These are phyloP conservation scores for Rosa persica DNA, from an alignment of 306 rosid genomes.

Conservation along the genomic window DNA sequence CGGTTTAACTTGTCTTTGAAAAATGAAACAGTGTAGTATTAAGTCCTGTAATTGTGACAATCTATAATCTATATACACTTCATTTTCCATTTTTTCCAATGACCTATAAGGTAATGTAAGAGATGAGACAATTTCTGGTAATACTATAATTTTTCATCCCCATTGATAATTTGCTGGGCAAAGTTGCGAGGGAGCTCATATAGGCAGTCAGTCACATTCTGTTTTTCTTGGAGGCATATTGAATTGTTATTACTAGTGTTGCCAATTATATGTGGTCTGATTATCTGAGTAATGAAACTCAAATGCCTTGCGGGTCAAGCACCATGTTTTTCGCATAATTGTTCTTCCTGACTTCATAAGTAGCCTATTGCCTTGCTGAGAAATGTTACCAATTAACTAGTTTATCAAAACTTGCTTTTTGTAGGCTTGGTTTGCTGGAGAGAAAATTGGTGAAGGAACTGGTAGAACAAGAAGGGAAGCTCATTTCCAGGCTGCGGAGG, in stretches of 20 bases:
- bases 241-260: not conserved
- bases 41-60: not conserved
- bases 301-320: slow-evolving; percentile 4
- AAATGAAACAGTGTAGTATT: not conserved
- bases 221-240: not conserved
- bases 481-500: slow-evolving; percentile 78
- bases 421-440: slow-evolving; percentile 89
- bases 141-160: not conserved
- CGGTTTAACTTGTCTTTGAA: not conserved
- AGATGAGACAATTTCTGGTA: not conserved
- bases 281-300: not conserved
- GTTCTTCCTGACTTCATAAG: slow-evolving; percentile 16
- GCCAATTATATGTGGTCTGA: not conserved
- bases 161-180: not conserved
- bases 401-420: slow-evolving; percentile 28
- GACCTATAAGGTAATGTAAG: not conserved
- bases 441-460: slow-evolving; percentile 80
- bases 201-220: not conserved
- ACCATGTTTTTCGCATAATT: slow-evolving; percentile 13
- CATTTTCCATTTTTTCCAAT: not conserved
- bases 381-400: slow-evolving; percentile 25
- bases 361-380: slow-evolving; percentile 11
- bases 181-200: not conserved
- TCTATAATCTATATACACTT: not conserved
- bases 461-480: slow-evolving; percentile 94